Evolutionary conservation across 2,329 filamentous ascomycete species (phyloP).

Genomic region (Trichoderma sp.): DNA sequence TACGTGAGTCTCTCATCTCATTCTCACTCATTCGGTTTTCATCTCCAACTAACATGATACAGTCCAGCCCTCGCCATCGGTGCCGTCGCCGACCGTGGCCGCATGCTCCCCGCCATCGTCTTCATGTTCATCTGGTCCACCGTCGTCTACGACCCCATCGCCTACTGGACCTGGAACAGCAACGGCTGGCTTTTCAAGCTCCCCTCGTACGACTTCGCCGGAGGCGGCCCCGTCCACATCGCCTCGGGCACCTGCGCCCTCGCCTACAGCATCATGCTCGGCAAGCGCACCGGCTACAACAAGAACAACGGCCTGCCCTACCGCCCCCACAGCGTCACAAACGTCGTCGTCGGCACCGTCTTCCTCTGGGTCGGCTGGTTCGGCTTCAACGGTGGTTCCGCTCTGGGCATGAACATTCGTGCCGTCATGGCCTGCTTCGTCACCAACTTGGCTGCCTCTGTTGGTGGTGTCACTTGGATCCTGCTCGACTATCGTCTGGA

Average conservation of each 20-base stretch:
- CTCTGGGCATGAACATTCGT: conserved; percentile 77
- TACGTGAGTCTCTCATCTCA: conserved; percentile 58
- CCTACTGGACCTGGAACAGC: conserved; percentile 76
- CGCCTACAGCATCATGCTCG: conserved; percentile 71
- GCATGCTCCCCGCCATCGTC: conserved; percentile 59
- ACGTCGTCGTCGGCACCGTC: conserved; percentile 70
- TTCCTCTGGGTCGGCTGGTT: conserved; percentile 95
- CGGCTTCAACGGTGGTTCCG: conserved; percentile 89
- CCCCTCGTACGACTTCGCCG: conserved; percentile 71
- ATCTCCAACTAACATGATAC: neutral
- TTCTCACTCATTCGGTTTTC: neutral
- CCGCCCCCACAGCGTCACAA: conserved; percentile 70
- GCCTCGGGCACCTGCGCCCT: conserved; percentile 69
- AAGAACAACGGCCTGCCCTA: conserved; percentile 62
- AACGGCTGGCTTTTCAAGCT: conserved; percentile 70
- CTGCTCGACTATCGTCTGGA: conserved; percentile 88
- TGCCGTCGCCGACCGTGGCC: conserved; percentile 59
- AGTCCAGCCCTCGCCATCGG: conserved; percentile 59
- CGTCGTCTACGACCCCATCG: conserved; percentile 70
- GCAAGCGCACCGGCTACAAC: conserved; percentile 63
- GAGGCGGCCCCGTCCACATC: conserved; percentile 73
- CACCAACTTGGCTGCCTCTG: conserved; percentile 81
- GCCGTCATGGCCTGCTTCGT: conserved; percentile 87
- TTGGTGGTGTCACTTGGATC: conserved; percentile 80
- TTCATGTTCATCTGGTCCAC: conserved; percentile 72